Evolutionary conservation across 139 green algal species (phyloP), one percentile per base, ranked within the genome.

Genomic region (Eudorina sp.): DNA sequence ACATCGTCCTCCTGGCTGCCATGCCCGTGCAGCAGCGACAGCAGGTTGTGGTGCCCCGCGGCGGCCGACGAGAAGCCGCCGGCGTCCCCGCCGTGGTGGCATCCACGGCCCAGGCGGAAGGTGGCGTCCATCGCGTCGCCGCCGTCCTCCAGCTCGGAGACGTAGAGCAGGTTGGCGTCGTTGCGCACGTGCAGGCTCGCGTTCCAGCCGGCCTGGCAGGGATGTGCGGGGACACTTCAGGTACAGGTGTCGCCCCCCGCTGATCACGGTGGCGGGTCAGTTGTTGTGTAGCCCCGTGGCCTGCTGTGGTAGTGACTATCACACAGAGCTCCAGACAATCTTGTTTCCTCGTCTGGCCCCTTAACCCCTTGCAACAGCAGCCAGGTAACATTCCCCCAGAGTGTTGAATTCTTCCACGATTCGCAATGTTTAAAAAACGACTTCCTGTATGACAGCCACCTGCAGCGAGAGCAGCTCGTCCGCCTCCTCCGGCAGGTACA

Each of bases 81-180:
- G 34, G 41, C 11, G 1, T 55, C 41, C 27, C 41, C 58, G 0
- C 64, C 81, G 81, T 87, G 81, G 62, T 87, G 81, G 60, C 81
- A 87, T 8, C 45, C 62, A 0, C 81, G 48, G 36, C 83, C 48
- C 36, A 88, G 36, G 29, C 73, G 58, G 85, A 89, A 89, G 27
- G 85, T 89, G 25, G 85, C 85, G 58, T 89, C 85, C 73, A 89
- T 45, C 2, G 73, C 58, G 55, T 89, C 85, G 0, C 85, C 85
- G 36, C 68, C 74, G 74, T 89, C 85, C 73, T 84, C 73, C 72
- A 84, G 55, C 19, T 18, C 58, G 0, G 85, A 89, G 31, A 85
- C 31, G 41, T 79, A 53, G n/a, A 68, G 31, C 45, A 87, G 45
- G 64, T 87, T 53, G 31, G 62, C 14, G 43, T 87, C 81, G 45